Conservation (phyloP, 305 asterid genomes). For the Fraxinus platypoda region DNA sequence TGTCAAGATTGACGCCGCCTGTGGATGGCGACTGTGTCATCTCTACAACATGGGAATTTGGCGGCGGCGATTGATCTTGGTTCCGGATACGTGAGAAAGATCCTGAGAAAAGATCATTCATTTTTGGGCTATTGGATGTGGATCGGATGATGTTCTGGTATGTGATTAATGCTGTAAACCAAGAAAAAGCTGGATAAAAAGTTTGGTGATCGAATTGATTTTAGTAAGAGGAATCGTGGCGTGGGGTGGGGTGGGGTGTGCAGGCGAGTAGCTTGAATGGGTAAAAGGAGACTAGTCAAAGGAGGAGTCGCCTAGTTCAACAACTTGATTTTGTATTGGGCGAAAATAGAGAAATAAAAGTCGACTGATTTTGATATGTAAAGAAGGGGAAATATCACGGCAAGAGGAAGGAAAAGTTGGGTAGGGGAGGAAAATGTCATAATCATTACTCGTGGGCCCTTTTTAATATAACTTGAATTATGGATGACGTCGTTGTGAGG, state of each 20-base stretch:
- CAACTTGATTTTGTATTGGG: background rate
- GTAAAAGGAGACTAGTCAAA: constrained; percentile 26
- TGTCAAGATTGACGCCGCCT: constrained; percentile 70
- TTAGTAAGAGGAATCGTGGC: background rate
- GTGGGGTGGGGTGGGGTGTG: background rate
- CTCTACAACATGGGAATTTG: constrained; percentile 48
- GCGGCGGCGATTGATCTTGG: constrained; percentile 34
- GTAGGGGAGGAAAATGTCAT: background rate
- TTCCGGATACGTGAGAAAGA: constrained; percentile 41
- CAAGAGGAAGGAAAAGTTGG: background rate
- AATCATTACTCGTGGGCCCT: background rate
- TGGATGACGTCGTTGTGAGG: background rate
- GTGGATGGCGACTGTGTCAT: constrained; percentile 36
- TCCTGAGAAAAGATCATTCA: constrained; percentile 50
- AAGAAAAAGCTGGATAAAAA: background rate
- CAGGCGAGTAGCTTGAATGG: constrained; percentile 10
- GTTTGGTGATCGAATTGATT: background rate
- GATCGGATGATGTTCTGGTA: background rate
- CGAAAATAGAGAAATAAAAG: background rate
- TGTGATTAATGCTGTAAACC: background rate
- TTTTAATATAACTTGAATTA: background rate
- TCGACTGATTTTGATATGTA: constrained; percentile 15
- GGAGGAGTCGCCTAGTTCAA: constrained; percentile 19
- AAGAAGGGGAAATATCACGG: background rate
- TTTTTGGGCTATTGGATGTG: constrained; percentile 1